Base-by-base conservation (phyloP, 2,329 filamentous ascomycete species). In the Ophidiomyces ophidiicola region DNA sequence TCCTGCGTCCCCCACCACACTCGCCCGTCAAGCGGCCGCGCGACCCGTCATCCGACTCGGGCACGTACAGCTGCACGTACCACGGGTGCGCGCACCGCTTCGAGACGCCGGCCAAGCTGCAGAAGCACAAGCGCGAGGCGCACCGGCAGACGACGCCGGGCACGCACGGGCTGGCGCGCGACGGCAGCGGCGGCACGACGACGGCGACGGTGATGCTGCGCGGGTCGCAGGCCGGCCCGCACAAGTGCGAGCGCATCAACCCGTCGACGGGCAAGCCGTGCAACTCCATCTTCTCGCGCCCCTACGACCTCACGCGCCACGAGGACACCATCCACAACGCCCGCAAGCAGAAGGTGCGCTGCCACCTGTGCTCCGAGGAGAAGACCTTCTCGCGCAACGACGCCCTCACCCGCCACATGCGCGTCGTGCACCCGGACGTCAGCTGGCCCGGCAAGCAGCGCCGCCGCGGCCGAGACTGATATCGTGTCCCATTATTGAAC, bases 321-420 rank as follows among this genome's bases (percentile, higher is more conserved):
- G 90, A 98, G 59, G 88, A 94, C 49, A 96, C 90, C 0, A 96
- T 96, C 48, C 90, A 96, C 71, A 94, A 94, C 52, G 80, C 78
- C 1, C 78, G 83, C 52, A 94, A 94, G 69, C 79, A 87, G 59
- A 96, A 96, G 67, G 86, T 94, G 5, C 79, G 85, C 31, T 98
- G 90, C 61, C 78, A 87, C 46, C 66, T 94, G 33, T 98, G 90
- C 63, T 86, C 83, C 1, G 87, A 96, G 53, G 88, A 96, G 55
- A 96, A 96, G 71, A 92, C 85, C 0, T 98, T 98, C 56, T 94
- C 86, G 51, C 78, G 90, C 42, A 90, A 88, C 47, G 90, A 98
- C 65, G 90, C 90, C 1, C 70, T 96, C 33, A 96, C 88, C 10
- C 71, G 90, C 44, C 90, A 98, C 58, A 92, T 94, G 71, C 78